These are phyloP conservation scores for Naganishia kalamii DNA, from an alignment of 768 basidiomycete genomes.

Conservation along the genomic window DNA sequence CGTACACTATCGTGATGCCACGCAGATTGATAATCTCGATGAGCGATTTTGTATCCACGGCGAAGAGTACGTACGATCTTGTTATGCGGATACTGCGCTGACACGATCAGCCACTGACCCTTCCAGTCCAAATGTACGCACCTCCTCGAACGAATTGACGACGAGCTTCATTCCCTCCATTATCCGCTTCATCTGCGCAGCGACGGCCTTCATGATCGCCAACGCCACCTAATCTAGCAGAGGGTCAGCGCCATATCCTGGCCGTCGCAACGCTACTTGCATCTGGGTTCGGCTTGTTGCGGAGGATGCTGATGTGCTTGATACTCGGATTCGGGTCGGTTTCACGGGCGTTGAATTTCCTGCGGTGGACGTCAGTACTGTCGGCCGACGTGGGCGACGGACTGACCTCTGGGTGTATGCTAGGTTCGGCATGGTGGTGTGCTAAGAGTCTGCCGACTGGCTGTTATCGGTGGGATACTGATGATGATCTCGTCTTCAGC, in stretches of 20 bases:
- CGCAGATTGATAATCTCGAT: too few relatives aligned
- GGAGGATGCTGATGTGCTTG: constrained; percentile 12
- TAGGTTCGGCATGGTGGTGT: constrained; percentile 1
- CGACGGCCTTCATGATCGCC: constrained; percentile 20
- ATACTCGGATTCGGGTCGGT: constrained; percentile 22
- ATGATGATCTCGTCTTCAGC: too few relatives aligned
- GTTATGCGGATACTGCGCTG: constrained; percentile 12
- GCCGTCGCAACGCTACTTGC: neutral
- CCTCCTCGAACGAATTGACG: constrained; percentile 42
- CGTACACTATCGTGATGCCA: too few relatives aligned
- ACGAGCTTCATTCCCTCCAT: constrained; percentile 42
- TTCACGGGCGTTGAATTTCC: constrained; percentile 20
- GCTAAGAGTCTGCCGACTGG: too few relatives aligned
- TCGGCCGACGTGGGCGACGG: neutral
- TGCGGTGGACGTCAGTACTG: neutral
- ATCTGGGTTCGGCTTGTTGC: constrained; percentile 10
- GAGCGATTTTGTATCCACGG: too few relatives aligned
- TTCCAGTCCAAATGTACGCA: constrained; percentile 28
- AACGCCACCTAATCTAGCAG: constrained; percentile 8
- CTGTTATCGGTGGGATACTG: too few relatives aligned
- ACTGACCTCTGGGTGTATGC: constrained; percentile 10
- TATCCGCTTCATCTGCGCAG: constrained; percentile 41
- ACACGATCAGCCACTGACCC: neutral
- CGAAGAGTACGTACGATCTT: neutral
- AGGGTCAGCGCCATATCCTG: neutral